These are phyloP conservation scores for Agrocybe chaxingu DNA, from an alignment of 768 basidiomycete species.

Conservation along the genomic window DNA sequence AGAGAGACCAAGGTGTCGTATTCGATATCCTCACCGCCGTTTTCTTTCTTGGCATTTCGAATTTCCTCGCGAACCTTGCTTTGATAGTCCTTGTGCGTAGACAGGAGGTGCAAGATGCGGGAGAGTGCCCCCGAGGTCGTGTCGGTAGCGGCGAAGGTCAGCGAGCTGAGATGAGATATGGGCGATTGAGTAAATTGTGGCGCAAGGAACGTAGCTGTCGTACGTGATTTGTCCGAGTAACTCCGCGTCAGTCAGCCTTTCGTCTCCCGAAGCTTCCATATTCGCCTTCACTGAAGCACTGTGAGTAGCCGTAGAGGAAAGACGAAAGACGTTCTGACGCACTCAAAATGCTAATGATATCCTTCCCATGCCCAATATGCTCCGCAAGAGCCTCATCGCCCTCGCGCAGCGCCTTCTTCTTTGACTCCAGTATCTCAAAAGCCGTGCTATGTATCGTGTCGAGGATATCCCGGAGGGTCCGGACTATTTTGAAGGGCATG, in stretches of 20 bases:
- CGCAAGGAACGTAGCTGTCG: slow-evolving; percentile 2
- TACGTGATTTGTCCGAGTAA: slow-evolving; percentile 32
- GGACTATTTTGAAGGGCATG: slow-evolving; percentile 28
- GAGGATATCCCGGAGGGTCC: slow-evolving; percentile 28
- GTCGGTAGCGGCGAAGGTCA: slow-evolving; percentile 40
- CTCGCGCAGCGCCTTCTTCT: slow-evolving; percentile 29
- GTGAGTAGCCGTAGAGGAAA: background rate
- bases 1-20: slow-evolving; percentile 35
- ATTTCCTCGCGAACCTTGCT: slow-evolving; percentile 33
- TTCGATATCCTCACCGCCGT: slow-evolving; percentile 19
- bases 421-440: slow-evolving; percentile 30
- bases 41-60: slow-evolving; percentile 19
- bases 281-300: slow-evolving; percentile 32
- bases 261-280: slow-evolving; percentile 26
- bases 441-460: slow-evolving; percentile 34
- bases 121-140: slow-evolving; percentile 37
- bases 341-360: slow-evolving; percentile 46
- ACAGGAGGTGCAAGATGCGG: slow-evolving; percentile 29
- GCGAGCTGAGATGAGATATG: slow-evolving; percentile 18
- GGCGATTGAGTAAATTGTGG: background rate
- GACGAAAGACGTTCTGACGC: slow-evolving; percentile 9
- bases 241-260: slow-evolving; percentile 32
- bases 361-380: slow-evolving; percentile 36
- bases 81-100: slow-evolving; percentile 34
- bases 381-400: slow-evolving; percentile 28